Conservation (phyloP, 352 stramenopile species). For the Phytopythium chamaehyphon region DNA sequence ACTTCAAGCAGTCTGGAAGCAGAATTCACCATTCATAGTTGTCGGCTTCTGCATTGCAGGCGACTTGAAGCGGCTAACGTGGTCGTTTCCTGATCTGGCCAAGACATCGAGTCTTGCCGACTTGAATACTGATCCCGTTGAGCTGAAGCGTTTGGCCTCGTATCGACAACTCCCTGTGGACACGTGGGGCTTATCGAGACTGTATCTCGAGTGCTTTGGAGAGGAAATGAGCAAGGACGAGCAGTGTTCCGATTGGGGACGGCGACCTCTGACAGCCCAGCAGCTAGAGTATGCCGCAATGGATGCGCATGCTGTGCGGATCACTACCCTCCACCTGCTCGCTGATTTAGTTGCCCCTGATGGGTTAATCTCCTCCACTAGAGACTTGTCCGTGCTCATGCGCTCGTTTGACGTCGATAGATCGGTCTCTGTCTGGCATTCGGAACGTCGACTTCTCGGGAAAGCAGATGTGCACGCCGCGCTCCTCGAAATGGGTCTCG, state of each 20-base stretch:
- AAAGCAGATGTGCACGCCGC: conserved; percentile 34
- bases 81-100: conserved; percentile 41
- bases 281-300: conserved; percentile 56
- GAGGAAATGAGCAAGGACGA: conserved; percentile 52
- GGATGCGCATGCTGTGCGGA: conserved; percentile 47
- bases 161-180: conserved; percentile 40
- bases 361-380: neutral
- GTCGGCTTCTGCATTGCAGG: conserved; percentile 54
- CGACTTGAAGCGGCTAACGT: conserved; percentile 44
- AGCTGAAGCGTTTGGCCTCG: conserved; percentile 49
- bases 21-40: conserved; percentile 25
- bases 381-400: neutral
- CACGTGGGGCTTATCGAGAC: conserved; percentile 48
- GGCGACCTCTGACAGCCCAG: conserved; percentile 26
- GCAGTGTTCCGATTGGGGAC: conserved; percentile 61
- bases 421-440: neutral
- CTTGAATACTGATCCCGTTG: conserved; percentile 22
- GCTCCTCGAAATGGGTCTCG: conserved; percentile 20
- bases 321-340: conserved; percentile 37
- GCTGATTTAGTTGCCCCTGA: conserved; percentile 21
- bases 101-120: neutral
- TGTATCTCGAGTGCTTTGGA: conserved; percentile 34
- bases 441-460: conserved; percentile 11
- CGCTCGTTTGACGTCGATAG: neutral
- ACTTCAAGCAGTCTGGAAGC: conserved; percentile 35